Percentiles rank a stretch among this genome's conserved stretches.
phyloP scores from a whole-genome alignment of 1,139 yeast genomes.

The Saccharomyces hybrid region DNA sequence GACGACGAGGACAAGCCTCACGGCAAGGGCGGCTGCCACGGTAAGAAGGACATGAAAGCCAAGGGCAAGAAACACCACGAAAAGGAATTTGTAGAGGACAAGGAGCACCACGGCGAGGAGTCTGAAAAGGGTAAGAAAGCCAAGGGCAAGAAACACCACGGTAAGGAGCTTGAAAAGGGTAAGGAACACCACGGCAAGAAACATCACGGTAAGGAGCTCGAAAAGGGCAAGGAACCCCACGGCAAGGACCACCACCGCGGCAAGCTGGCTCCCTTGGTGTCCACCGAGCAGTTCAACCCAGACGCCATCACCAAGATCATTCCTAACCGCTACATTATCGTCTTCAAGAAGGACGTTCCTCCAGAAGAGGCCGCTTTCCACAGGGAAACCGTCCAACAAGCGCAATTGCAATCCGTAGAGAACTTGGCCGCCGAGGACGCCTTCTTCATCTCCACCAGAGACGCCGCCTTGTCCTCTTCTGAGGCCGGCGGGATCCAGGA shows the following conservation, averaged over 20 bases:
- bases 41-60: background rate
- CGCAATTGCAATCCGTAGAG: slow-evolving; percentile 25
- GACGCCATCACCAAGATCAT: slow-evolving; percentile 31
- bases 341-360: slow-evolving; percentile 56
- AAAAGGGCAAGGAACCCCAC: background rate
- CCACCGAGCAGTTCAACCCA: background rate
- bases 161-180: background rate
- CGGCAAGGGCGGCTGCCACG: background rate
- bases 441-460: slow-evolving; percentile 16
- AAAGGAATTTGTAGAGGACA: background rate
- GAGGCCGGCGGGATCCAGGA: slow-evolving; percentile 56
- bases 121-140: background rate
- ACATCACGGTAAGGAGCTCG: background rate
- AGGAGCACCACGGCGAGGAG: background rate
- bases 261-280: background rate
- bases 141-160: background rate
- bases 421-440: slow-evolving; percentile 19
- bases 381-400: slow-evolving; percentile 33
- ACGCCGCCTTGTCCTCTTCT: slow-evolving; percentile 16
- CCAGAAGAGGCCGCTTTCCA: slow-evolving; percentile 51
- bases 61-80: background rate
- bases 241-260: background rate
- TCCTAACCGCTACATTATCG: slow-evolving; percentile 71
- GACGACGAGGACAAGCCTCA: background rate
- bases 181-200: background rate